A percentile compares a stretch with the other conserved stretches of the same genome.
Evolutionary conservation across 1,139 yeast genomes (phyloP).

Genomic region (Zygosaccharomyces pseudobailii): DNA sequence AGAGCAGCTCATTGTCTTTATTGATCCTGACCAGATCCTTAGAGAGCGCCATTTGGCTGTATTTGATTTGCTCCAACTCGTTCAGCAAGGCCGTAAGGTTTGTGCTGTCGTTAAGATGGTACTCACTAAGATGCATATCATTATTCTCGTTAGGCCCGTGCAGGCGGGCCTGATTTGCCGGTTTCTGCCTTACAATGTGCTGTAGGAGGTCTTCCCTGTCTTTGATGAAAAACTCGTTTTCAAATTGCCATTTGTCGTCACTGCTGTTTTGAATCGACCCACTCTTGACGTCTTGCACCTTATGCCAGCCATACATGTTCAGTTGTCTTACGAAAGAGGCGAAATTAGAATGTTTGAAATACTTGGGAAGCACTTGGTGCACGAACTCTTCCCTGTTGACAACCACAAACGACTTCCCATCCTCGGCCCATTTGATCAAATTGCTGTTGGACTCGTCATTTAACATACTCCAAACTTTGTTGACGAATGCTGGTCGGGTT

Average conservation of each 20-base stretch:
- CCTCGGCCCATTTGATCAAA: constrained; percentile 77
- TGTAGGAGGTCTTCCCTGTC: constrained; percentile 71
- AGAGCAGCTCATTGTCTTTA: constrained; percentile 80
- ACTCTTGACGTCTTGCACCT: constrained; percentile 56
- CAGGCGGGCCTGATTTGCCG: constrained; percentile 13
- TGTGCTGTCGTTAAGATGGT: constrained; percentile 24
- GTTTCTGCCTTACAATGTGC: constrained; percentile 53
- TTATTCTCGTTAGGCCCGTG: constrained; percentile 7
- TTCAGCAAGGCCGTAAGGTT: constrained; percentile 55
- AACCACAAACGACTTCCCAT: constrained; percentile 83
- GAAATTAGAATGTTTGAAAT: constrained; percentile 90
- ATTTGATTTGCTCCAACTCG: constrained; percentile 72
- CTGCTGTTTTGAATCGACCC: constrained; percentile 33
- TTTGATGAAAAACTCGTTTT: constrained; percentile 68
- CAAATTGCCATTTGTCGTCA: constrained; percentile 59
- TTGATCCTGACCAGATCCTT: constrained; percentile 80
- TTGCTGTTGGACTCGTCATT: constrained; percentile 68
- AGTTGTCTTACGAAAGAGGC: constrained; percentile 92
- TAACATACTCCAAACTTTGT: constrained; percentile 93
- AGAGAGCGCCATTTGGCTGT: constrained; percentile 72
- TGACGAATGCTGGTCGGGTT: constrained; percentile 78
- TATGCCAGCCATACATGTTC: constrained; percentile 95
- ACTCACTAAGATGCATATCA: constrained; percentile 14
- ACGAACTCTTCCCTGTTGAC: constrained; percentile 82
- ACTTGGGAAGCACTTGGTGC: constrained; percentile 78